Evolutionary conservation across 208 protist species (phyloP), one percentile per base, ranked within the genome.

Genomic region (Naegleria gruberi): DNA sequence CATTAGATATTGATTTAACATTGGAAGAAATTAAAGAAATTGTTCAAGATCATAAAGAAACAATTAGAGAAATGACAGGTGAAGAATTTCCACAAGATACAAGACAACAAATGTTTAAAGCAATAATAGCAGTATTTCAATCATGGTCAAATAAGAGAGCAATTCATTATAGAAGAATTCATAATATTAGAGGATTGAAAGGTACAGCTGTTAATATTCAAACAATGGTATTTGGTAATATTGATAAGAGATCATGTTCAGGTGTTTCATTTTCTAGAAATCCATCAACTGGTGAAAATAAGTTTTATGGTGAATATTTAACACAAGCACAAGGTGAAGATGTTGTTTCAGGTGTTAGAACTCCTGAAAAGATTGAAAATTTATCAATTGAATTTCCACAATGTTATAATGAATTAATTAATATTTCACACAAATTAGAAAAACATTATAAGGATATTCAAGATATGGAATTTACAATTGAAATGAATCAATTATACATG

Each of bases 381-480:
- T 95, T 98, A 93, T 93, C 97, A 91, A 93, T 96, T 92, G 90
- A 90, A 37, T 95, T 97, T 94, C 96, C 96, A 10, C 94, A 95
- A 88, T 93, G 94, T 91, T 97, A 97, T 93, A 90, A 93, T 51
- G 91, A 97, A 91, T 95, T 98, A 51, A 93, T 95, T 83, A 92
- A 96, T 44, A 96, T 96, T 84, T 94, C 93, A 65, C 89, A 91
- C 30, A 94, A 92, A 47, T 94, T 98, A 44, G 97, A 98, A 92
- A 40, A 92, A 51, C 95, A 98, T 94, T 98, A 96, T 94, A 95
- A 93, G 45, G 97, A 98, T 91, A 98, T 98, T 96, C 96, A 97
- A 93, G 97, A 98, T 91, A 95, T 98, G 90, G 97, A 98, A 93
- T 98, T 98, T 95, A 98, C 97, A 47, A 97, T 98, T 55, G 94